A percentile compares a stretch with the other conserved stretches of the same genome.
Evolutionary conservation across 768 basidiomycete genomes (phyloP).

Genomic region (Strobilomyces echinocephalus): DNA sequence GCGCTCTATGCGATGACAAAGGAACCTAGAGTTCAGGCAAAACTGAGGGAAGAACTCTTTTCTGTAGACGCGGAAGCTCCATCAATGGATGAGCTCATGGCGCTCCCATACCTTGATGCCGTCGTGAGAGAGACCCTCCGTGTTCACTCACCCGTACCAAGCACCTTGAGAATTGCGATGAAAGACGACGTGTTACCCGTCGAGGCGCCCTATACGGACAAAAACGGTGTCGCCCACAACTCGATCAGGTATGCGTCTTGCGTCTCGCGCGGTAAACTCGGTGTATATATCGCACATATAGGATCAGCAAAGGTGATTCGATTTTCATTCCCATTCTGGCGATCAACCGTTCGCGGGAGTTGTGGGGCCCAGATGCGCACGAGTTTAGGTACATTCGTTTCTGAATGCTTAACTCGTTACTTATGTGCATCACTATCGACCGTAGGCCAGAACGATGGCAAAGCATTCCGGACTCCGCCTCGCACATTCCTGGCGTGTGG

Average conservation of each 20-base stretch:
- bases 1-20: slow-evolving; percentile 51
- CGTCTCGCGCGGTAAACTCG: not conserved
- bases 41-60: slow-evolving; percentile 56
- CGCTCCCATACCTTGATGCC: slow-evolving; percentile 63
- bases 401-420: not conserved
- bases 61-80: slow-evolving; percentile 50
- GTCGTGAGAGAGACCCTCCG: slow-evolving; percentile 60
- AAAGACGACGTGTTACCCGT: slow-evolving; percentile 54
- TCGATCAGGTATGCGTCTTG: slow-evolving; percentile 32
- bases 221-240: slow-evolving; percentile 36
- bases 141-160: slow-evolving; percentile 42
- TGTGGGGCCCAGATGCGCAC: slow-evolving; percentile 61
- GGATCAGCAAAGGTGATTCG: slow-evolving; percentile 41
- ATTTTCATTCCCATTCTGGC: slow-evolving; percentile 50
- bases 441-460: too few species aligned
- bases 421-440: not conserved
- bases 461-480: slow-evolving; percentile 11
- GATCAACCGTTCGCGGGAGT: slow-evolving; percentile 45
- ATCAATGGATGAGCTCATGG: slow-evolving; percentile 63
- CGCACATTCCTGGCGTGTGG: slow-evolving; percentile 55
- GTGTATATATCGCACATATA: slow-evolving; percentile 6
- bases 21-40: slow-evolving; percentile 44
- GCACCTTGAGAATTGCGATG: slow-evolving; percentile 41
- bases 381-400: slow-evolving; percentile 49
- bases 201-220: slow-evolving; percentile 40